Base-by-base conservation (phyloP, 768 basidiomycete genomes). In the Boletus reticuloceps region DNA sequence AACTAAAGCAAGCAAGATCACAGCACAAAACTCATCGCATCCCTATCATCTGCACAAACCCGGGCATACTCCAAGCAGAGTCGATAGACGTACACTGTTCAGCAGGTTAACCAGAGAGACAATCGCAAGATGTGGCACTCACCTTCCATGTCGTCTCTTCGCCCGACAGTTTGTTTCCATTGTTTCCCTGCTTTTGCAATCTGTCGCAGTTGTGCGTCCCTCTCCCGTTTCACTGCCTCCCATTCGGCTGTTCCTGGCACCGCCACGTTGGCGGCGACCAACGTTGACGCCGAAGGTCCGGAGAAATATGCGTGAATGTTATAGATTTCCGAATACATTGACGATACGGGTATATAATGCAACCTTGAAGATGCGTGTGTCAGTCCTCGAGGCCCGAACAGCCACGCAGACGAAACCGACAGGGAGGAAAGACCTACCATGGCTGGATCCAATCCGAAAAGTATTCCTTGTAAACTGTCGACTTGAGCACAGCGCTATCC, bases 81-180 rank as follows among this genome's bases (percentile, higher is more conserved):
- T 62, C 94, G 79, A 71, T 91, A 96, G 7, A 94, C 85, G 67
- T 96, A 94, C 34, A 82, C 91, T 92, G 64, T 58, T 29, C 20
- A 12, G 11, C 19, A 32, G 3, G 36, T 61, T 37, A 54, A 45
- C 13, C 11, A 38, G 13, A 7, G n/a, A 29, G 11, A 11, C 19
- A 17, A 22, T 22, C 27, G 27, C 27, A 16, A 5, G 16, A 13
- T 5, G 38, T 20, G 51, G 48, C 34, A 74, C 84, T 59, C 58
- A 92, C 93, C 88, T 82, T 98, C 92, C 90, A 97, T 94, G 74
- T 98, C 96, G 52, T 86, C 77, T 51, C 81, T 84, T 47, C 96
- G 74, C 27, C 91, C 92, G 20, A 92, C 79, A 1, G 84, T 89
- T 63, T 83, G 81, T 70, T 89, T 93, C 96, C 96, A 98, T 55